These are phyloP conservation scores for Dillenia turbinata DNA, from an alignment of 164 flowering plant species.

Conservation along the genomic window DNA sequence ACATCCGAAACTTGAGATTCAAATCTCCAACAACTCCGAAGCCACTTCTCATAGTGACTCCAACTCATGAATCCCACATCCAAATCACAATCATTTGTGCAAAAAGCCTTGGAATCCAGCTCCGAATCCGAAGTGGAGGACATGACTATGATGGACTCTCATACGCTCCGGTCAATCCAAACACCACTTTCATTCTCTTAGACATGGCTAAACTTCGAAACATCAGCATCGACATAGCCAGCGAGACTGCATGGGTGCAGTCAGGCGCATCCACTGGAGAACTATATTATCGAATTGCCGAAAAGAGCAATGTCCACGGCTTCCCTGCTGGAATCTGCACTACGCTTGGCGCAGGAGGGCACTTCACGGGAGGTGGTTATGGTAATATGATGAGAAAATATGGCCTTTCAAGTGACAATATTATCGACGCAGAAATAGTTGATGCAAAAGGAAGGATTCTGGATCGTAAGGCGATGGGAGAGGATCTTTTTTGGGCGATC, in stretches of 20 bases:
- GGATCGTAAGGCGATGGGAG: constrained; percentile 43
- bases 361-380: constrained; percentile 25
- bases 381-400: too few relatives aligned
- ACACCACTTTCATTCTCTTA: background rate
- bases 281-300: constrained; percentile 28
- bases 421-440: too few relatives aligned
- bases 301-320: constrained; percentile 28
- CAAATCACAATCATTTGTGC: background rate
- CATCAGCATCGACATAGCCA: background rate
- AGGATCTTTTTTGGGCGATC: constrained; percentile 53
- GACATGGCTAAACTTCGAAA: background rate
- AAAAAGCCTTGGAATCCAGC: background rate
- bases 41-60: background rate
- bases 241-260: constrained; percentile 32
- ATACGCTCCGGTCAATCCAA: background rate
- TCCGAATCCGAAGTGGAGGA: background rate
- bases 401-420: too few relatives aligned
- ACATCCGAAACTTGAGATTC: background rate
- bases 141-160: background rate
- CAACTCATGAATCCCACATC: background rate
- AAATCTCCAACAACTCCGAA: background rate
- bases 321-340: constrained; percentile 43
- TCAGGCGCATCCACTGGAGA: constrained; percentile 40
- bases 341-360: constrained; percentile 36
- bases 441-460: constrained; percentile 6